Conservation (phyloP, 805 yeast genomes). For the Ascoidea rubescens region DNA sequence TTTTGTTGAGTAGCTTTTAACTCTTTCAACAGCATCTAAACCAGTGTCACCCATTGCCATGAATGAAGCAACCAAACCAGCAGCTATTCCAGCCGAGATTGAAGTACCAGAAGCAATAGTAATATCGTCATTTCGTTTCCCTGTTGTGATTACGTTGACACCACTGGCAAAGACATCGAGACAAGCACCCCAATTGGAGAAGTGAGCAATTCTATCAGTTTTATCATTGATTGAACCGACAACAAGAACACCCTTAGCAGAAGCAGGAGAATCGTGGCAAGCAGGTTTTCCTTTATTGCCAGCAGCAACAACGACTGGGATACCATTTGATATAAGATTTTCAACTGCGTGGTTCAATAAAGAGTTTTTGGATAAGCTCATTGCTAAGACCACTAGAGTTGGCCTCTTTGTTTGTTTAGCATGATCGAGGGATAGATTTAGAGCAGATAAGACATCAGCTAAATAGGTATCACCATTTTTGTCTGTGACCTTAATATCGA, state of each 20-base stretch:
- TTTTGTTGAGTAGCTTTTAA: slow-evolving; percentile 13
- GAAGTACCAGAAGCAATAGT: slow-evolving; percentile 33
- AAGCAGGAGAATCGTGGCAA: slow-evolving; percentile 32
- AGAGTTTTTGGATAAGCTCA: slow-evolving; percentile 22
- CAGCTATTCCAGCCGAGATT: slow-evolving; percentile 29
- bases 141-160: slow-evolving; percentile 27
- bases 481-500: slow-evolving; percentile 30
- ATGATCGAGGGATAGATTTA: slow-evolving; percentile 16
- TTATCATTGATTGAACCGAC: slow-evolving; percentile 26
- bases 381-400: slow-evolving; percentile 24
- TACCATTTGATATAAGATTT: slow-evolving; percentile 21
- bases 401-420: slow-evolving; percentile 20
- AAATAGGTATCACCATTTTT: slow-evolving; percentile 22
- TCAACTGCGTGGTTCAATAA: slow-evolving; percentile 31
- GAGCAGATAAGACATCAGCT: slow-evolving; percentile 20
- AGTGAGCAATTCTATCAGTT: slow-evolving; percentile 21
- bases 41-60: slow-evolving; percentile 27
- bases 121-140: slow-evolving; percentile 17
- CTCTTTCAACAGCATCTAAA: slow-evolving; percentile 19
- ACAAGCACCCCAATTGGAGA: slow-evolving; percentile 37
- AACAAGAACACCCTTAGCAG: slow-evolving; percentile 25
- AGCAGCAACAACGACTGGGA: slow-evolving; percentile 34
- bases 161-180: slow-evolving; percentile 41
- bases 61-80: slow-evolving; percentile 29
- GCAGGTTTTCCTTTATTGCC: slow-evolving; percentile 33